A percentile compares a stretch with the other conserved stretches of the same genome.
These are phyloP conservation scores for Cadophora gregata DNA, from an alignment of 2,329 filamentous ascomycete species.

Conservation along the genomic window DNA sequence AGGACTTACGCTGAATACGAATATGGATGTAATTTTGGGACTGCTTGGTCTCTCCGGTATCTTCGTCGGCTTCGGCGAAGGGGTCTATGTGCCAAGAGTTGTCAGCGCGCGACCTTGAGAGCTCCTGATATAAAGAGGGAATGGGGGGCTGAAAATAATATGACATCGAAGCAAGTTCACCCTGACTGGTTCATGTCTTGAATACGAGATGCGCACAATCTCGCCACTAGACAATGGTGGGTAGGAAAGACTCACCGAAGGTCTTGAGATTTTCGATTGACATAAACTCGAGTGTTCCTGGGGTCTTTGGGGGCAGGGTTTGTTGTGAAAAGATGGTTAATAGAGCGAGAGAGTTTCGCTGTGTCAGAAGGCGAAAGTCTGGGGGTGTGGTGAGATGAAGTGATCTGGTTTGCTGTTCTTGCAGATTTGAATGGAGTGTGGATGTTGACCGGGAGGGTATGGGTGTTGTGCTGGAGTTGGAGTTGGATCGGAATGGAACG, in stretches of 20 bases:
- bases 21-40: slow-evolving; percentile 99
- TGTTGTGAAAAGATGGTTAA: slow-evolving; percentile 29
- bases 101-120: slow-evolving; percentile 31
- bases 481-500: slow-evolving; percentile 3
- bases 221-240: background rate
- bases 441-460: slow-evolving; percentile 16
- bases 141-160: background rate
- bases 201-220: background rate
- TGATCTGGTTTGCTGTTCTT: slow-evolving; percentile 14
- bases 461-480: slow-evolving; percentile 14
- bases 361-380: slow-evolving; percentile 26
- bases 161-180: background rate
- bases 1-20: slow-evolving; percentile 91
- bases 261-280: slow-evolving; percentile 99
- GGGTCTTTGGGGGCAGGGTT: slow-evolving; percentile 45
- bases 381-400: background rate
- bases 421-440: slow-evolving; percentile 17
- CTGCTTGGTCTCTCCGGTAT: slow-evolving; percentile 93
- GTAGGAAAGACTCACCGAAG: slow-evolving; percentile 69
- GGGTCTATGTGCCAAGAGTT: slow-evolving; percentile 69
- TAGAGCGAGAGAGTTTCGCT: slow-evolving; percentile 36
- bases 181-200: no score
- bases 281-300: slow-evolving; percentile 86
- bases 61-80: slow-evolving; percentile 99
- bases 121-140: slow-evolving; percentile 28